phyloP scores from a whole-genome alignment of 192 early-diverging fungal genomes.

The Linderina pennispora region DNA sequence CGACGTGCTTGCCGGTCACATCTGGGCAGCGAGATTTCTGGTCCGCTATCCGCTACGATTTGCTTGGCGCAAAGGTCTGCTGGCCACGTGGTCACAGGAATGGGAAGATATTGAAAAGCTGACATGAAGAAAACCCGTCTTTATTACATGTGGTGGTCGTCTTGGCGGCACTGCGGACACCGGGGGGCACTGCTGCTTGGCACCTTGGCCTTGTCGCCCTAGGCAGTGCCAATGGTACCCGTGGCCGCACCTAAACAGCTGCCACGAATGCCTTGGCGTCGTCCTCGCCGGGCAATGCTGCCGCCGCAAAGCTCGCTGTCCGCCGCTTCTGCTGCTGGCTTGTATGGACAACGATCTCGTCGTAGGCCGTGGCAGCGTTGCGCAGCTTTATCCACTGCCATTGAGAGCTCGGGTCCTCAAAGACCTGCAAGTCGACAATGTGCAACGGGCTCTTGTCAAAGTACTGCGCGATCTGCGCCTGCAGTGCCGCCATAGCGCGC shows the following conservation, averaged over 20 bases:
- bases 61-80: too few species aligned
- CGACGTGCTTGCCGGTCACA: too few species aligned
- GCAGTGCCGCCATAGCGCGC: conserved; percentile 20
- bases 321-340: not conserved
- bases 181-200: too few species aligned
- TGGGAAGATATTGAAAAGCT: too few species aligned
- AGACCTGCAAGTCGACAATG: conserved; percentile 43
- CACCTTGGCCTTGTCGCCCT: too few species aligned
- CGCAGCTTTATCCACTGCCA: conserved; percentile 49
- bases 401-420: conserved; percentile 40
- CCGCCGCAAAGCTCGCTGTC: not conserved
- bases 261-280: conserved; percentile 11
- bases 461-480: conserved; percentile 28
- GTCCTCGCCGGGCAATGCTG: conserved; percentile 1
- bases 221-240: conserved; percentile 31
- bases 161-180: too few species aligned
- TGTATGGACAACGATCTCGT: conserved; percentile 10
- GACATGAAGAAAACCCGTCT: too few species aligned
- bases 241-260: conserved; percentile 44
- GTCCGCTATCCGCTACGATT: too few species aligned
- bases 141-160: too few species aligned
- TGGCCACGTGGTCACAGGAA: too few species aligned
- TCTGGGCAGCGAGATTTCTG: too few species aligned
- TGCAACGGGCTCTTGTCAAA: conserved; percentile 29
- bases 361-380: conserved; percentile 14